phyloP scores from a whole-genome alignment of 352 stramenopile species.

The Phytophthora europaea region DNA sequence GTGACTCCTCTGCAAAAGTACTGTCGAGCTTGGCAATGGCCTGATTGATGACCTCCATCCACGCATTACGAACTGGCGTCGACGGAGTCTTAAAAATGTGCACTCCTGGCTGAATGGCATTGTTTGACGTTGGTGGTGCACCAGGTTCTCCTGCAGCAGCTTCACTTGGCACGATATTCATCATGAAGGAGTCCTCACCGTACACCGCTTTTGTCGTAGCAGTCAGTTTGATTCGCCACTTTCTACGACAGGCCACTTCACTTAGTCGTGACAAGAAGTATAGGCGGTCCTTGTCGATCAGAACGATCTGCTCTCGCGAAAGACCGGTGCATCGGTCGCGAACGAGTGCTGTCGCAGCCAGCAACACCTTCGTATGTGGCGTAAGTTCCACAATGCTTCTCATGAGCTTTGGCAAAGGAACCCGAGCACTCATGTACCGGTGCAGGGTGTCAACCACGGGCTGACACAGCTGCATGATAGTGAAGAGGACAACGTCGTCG shows the following conservation, averaged over 20 bases:
- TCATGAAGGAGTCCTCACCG: constrained; percentile 84
- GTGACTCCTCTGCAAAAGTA: constrained; percentile 24
- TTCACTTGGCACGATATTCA: constrained; percentile 72
- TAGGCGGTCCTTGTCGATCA: constrained; percentile 79
- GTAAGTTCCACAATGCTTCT: constrained; percentile 86
- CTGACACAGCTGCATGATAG: constrained; percentile 87
- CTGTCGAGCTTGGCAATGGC: constrained; percentile 43
- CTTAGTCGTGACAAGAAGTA: constrained; percentile 71
- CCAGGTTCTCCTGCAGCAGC: constrained; percentile 28
- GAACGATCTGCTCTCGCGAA: constrained; percentile 76
- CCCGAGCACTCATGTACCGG: constrained; percentile 81
- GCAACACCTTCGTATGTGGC: constrained; percentile 67
- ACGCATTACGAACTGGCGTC: constrained; percentile 74
- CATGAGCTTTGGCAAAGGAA: constrained; percentile 78
- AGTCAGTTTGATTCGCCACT: constrained; percentile 75
- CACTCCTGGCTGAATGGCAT: constrained; percentile 23
- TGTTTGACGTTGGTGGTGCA: constrained; percentile 35
- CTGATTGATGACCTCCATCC: constrained; percentile 73
- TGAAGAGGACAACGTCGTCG: constrained; percentile 89
- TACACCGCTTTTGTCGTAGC: constrained; percentile 64
- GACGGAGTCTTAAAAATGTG: constrained; percentile 76
- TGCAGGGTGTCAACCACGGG: constrained; percentile 85
- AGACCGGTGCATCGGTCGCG: constrained; percentile 83
- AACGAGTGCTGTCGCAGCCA: constrained; percentile 82
- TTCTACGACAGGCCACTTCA: constrained; percentile 75